Evolutionary conservation across 495 filamentous ascomycete genomes (phyloP).

Genomic region (Neurospora sp.): DNA sequence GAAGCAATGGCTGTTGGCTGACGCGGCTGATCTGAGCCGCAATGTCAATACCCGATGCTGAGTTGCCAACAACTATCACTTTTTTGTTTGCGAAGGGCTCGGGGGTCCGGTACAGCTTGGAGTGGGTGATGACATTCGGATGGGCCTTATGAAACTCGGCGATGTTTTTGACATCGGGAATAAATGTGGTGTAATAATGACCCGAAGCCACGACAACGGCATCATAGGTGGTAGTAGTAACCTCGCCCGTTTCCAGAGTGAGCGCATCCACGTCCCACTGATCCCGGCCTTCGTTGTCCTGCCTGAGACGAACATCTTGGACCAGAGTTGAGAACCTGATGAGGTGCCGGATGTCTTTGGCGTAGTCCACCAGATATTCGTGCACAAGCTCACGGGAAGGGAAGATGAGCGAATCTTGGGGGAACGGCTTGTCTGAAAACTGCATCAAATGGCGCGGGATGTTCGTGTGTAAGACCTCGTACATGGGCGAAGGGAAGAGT

Average conservation of each 20-base stretch:
- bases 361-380: constrained; percentile 66
- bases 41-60: constrained; percentile 73
- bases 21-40: constrained; percentile 56
- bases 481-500: constrained; percentile 64
- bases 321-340: constrained; percentile 36
- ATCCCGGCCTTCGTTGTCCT: constrained; percentile 19
- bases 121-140: constrained; percentile 62
- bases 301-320: constrained; percentile 21
- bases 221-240: constrained; percentile 49
- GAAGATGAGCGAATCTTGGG: constrained; percentile 53
- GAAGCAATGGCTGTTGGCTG: constrained; percentile 29
- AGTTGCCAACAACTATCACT: constrained; percentile 64
- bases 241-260: constrained; percentile 31
- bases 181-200: constrained; percentile 62
- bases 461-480: constrained; percentile 75
- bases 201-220: constrained; percentile 78
- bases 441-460: constrained; percentile 76
- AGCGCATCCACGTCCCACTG: constrained; percentile 42
- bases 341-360: constrained; percentile 45
- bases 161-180: constrained; percentile 46
- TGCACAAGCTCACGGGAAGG: constrained; percentile 58
- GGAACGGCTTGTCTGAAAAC: constrained; percentile 62
- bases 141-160: constrained; percentile 44
- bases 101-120: constrained; percentile 64
- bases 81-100: constrained; percentile 43